Percentiles rank a stretch among this genome's conserved stretches.
Conservation (phyloP, 1,139 yeast genomes). For the Suhomyces panamericanus region DNA sequence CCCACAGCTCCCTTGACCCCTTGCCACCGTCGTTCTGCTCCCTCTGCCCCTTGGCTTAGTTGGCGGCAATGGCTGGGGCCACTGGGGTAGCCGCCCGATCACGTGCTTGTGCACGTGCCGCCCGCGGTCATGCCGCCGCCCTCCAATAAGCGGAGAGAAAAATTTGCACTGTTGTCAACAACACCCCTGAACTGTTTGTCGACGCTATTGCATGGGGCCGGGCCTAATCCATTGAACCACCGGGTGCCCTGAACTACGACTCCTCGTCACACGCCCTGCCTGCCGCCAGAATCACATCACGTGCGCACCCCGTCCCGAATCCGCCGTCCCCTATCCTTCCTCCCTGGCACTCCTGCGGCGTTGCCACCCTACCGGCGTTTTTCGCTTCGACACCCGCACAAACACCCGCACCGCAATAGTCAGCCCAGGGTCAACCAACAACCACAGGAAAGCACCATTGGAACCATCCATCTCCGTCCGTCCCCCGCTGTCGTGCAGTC, state of each 20-base stretch:
- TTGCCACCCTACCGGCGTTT: neutral
- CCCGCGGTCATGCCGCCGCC: slow-evolving; percentile 3
- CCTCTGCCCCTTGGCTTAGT: no score
- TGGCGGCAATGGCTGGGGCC: no score
- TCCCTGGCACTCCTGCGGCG: neutral
- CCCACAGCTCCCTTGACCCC: no score
- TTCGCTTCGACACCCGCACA: slow-evolving; percentile 9
- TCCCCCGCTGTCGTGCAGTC: slow-evolving; percentile 8
- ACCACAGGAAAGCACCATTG: slow-evolving; percentile 1
- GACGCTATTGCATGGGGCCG: slow-evolving; percentile 12
- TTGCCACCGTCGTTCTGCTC: no score
- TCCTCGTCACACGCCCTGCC: slow-evolving; percentile 6
- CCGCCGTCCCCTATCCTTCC: neutral
- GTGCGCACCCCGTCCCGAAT: slow-evolving; percentile 4
- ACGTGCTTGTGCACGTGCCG: neutral
- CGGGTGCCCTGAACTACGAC: slow-evolving; percentile 8
- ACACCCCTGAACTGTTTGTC: slow-evolving; percentile 11
- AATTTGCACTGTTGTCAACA: slow-evolving; percentile 14
- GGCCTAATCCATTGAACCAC: slow-evolving; percentile 11
- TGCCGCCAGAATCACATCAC: slow-evolving; percentile 1
- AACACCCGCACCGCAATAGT: slow-evolving; percentile 16
- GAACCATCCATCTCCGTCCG: slow-evolving; percentile 5
- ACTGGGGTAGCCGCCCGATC: neutral
- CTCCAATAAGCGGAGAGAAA: slow-evolving; percentile 11
- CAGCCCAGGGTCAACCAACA: slow-evolving; percentile 2